These are phyloP conservation scores for Boletus coccyginus DNA, from an alignment of 768 basidiomycete genomes.

Conservation along the genomic window DNA sequence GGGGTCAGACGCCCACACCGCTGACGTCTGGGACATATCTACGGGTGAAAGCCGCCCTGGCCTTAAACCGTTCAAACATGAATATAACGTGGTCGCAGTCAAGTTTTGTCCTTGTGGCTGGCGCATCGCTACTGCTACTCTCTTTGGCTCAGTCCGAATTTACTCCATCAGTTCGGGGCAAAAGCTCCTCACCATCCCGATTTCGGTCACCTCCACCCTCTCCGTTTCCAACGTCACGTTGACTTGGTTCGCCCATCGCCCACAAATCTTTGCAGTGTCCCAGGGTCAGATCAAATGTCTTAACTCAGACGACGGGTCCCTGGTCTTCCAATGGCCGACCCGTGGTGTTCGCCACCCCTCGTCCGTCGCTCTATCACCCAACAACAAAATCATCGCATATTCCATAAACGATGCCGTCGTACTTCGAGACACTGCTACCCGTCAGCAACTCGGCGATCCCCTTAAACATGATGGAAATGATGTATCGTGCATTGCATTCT, in stretches of 20 bases:
- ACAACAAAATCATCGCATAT: slow-evolving; percentile 15
- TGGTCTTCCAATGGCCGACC: slow-evolving; percentile 13
- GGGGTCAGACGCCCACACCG: slow-evolving; percentile 12
- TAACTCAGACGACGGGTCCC: slow-evolving; percentile 10
- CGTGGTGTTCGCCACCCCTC: slow-evolving; percentile 7
- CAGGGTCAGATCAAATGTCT: slow-evolving; percentile 20
- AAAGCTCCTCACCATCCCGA: slow-evolving; percentile 16
- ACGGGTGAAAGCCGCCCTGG: slow-evolving; percentile 5
- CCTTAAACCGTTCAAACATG: slow-evolving; percentile 8
- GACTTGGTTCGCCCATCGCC: slow-evolving; percentile 9
- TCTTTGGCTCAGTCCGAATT: slow-evolving; percentile 19
- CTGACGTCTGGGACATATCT: slow-evolving; percentile 15
- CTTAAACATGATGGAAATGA: slow-evolving; percentile 6
- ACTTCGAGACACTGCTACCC: slow-evolving; percentile 8
- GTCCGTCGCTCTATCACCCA: slow-evolving; percentile 11
- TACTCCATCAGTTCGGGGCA: slow-evolving; percentile 3
- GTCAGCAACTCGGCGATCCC: slow-evolving; percentile 8
- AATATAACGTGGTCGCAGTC: slow-evolving; percentile 18
- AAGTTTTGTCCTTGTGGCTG: slow-evolving; percentile 19
- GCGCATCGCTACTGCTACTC: slow-evolving; percentile 18
- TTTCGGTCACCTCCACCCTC: slow-evolving; percentile 6
- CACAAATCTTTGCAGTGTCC: slow-evolving; percentile 13
- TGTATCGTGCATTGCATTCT: slow-evolving; percentile 15
- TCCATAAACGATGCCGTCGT: slow-evolving; percentile 6
- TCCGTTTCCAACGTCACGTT: slow-evolving; percentile 1